These are phyloP conservation scores for Rhizopogon rudus DNA, from an alignment of 768 basidiomycete genomes.

Conservation along the genomic window DNA sequence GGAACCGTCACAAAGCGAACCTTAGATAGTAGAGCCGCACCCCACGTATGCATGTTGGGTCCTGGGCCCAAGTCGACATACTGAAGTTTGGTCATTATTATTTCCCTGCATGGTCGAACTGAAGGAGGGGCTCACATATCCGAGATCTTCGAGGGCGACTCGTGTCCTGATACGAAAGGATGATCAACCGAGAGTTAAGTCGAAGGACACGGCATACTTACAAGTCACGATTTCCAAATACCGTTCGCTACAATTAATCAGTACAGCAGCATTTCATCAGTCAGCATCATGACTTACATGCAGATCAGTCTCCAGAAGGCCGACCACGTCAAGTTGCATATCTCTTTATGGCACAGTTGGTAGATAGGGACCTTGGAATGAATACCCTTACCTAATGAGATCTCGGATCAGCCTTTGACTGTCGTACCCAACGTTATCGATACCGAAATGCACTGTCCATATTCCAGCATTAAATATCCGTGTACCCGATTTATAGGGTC, in stretches of 20 bases:
- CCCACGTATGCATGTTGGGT: conserved; percentile 88
- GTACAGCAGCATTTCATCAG: background rate
- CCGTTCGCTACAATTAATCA: conserved; percentile 42
- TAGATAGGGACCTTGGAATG: conserved; percentile 48
- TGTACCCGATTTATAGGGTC: conserved; percentile 57
- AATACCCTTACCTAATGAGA: conserved; percentile 65
- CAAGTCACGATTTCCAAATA: conserved; percentile 86
- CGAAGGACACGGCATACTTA: conserved; percentile 25
- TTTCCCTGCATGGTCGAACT: background rate
- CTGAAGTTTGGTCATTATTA: conserved; percentile 30
- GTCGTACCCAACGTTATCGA: conserved; percentile 33
- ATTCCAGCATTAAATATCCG: conserved; percentile 78
- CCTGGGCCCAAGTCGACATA: conserved; percentile 88
- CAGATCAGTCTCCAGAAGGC: conserved; percentile 81
- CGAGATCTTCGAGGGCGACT: conserved; percentile 68
- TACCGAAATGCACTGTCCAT: conserved; percentile 91
- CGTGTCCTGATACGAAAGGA: conserved; percentile 50
- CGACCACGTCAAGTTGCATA: conserved; percentile 82
- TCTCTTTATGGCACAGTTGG: conserved; percentile 47
- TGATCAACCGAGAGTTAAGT: background rate
- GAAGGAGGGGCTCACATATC: conserved; percentile 55
- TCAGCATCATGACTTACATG: conserved; percentile 47
- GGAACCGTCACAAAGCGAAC: conserved; percentile 25
- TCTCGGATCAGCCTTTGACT: conserved; percentile 30
- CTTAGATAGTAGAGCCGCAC: conserved; percentile 77